phyloP scores from a whole-genome alignment of 768 basidiomycete genomes.

The Pleurotus citrinopileatus region DNA sequence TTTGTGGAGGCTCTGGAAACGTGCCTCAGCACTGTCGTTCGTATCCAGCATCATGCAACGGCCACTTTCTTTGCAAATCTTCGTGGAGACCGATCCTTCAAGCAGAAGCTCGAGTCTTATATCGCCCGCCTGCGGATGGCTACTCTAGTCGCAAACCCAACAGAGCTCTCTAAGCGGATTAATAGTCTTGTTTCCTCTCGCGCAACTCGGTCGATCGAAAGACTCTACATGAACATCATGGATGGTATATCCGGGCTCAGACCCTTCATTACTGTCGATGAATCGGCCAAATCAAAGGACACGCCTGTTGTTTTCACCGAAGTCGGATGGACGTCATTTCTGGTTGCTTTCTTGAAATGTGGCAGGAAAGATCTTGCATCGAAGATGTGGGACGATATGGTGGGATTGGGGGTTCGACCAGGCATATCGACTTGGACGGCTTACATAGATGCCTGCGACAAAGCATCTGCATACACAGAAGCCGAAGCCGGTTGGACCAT shows the following conservation, averaged over 20 bases:
- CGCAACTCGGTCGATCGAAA: conserved; percentile 32
- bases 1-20: conserved; percentile 53
- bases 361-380: conserved; percentile 56
- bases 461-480: conserved; percentile 45
- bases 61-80: conserved; percentile 39
- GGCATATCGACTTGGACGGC: conserved; percentile 66
- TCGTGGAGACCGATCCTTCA: conserved; percentile 29
- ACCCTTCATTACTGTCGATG: conserved; percentile 50
- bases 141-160: conserved; percentile 47
- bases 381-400: conserved; percentile 68
- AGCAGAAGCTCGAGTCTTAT: conserved; percentile 41
- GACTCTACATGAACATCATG: conserved; percentile 49
- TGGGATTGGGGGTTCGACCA: conserved; percentile 43
- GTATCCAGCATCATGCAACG: conserved; percentile 30
- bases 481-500: conserved; percentile 60
- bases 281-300: conserved; percentile 29
- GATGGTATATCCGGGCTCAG: conserved; percentile 48
- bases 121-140: conserved; percentile 48
- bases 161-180: conserved; percentile 48
- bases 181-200: conserved; percentile 37
- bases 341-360: conserved; percentile 60
- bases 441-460: conserved; percentile 61
- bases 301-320: conserved; percentile 53
- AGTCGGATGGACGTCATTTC: conserved; percentile 60
- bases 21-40: conserved; percentile 36